Base-by-base conservation (phyloP, 2,329 filamentous ascomycete species). In the Trichoderma atrobrunneum region DNA sequence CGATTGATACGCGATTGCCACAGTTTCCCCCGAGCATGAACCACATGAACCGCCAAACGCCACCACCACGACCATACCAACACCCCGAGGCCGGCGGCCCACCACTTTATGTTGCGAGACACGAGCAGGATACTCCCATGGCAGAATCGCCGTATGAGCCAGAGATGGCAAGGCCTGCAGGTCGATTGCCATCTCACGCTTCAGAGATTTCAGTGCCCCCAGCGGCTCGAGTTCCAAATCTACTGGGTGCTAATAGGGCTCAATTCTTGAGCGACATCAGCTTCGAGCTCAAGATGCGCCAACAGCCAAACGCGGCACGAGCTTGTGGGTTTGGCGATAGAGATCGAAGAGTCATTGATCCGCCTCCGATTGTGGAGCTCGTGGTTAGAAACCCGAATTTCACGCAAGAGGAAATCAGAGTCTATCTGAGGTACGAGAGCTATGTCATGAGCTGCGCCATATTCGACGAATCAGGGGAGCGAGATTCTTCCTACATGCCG, bases 281-380 rank as follows among this genome's bases (percentile, higher is more conserved):
- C 11, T 83, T 82, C 71, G 74, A 72, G 6, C 76, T 83, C 5
- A 76, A 60, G 18, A 89, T 95, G 74, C 90, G 93, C 64, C 93
- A 96, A 80, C 93, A 95, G 77, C 93, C 93, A 10, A 85, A 89
- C 21, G 92, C 92, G 1, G 93, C 93, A 68, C 87, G 93, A 76
- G 93, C 92, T 56, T 96, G 93, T 77, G 93, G 93, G 1, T 95
- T 94, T 79, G 93, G 93, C 73, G 93, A 95, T 81, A 87, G 93
- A 74, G 93, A 96, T 78, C 88, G 93, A 51, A 88, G 93, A 74
- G 92, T 94, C 18, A 93, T 96, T 74, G 93, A 96, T 78, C 93
- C 93, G 54, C 93, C 93, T 3, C 93, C 93, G 16, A 95, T 96
- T 77, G 88, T 96, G 26, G 90, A 95, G 78, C 87, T 95, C 61